Evolutionary conservation across 2,329 filamentous ascomycete species (phyloP).

Genomic region (Microcera coccophila): DNA sequence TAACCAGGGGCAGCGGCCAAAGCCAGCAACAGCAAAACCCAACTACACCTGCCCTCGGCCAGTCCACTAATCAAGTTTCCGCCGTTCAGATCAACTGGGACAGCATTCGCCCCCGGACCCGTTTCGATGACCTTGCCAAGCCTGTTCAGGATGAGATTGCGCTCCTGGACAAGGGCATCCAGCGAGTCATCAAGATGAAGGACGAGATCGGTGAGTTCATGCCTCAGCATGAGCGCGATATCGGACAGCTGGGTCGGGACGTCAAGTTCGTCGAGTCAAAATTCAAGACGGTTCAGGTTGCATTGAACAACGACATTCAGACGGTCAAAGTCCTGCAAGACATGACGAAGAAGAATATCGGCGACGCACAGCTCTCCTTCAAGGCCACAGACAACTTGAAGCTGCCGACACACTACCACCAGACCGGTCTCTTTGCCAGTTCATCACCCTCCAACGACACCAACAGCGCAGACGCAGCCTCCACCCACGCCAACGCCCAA

Average conservation of each 20-base stretch:
- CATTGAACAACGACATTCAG: constrained; percentile 54
- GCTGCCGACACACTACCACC: constrained; percentile 58
- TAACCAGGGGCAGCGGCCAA: constrained; percentile 28
- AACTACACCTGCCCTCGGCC: constrained; percentile 17
- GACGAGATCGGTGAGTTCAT: constrained; percentile 70
- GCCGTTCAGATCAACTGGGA: constrained; percentile 75
- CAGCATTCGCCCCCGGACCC: constrained; percentile 79
- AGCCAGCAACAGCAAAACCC: constrained; percentile 28
- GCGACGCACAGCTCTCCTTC: constrained; percentile 68
- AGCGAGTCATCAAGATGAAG: constrained; percentile 72
- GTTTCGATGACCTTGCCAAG: constrained; percentile 85
- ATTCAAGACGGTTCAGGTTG: constrained; percentile 43
- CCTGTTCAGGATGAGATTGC: constrained; percentile 76
- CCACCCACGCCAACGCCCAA: constrained; percentile 37
- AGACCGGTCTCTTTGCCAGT: constrained; percentile 42
- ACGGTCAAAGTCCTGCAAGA: constrained; percentile 62
- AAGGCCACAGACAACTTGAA: constrained; percentile 71
- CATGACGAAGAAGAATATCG: constrained; percentile 57
- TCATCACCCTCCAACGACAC: constrained; percentile 27
- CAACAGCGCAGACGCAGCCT: constrained; percentile 30
- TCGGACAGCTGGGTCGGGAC: constrained; percentile 45
- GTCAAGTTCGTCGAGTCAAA: constrained; percentile 49
- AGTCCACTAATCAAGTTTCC: constrained; percentile 52
- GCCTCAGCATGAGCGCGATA: constrained; percentile 50
- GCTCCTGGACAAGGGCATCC: constrained; percentile 73